Conservation (phyloP, 495 filamentous ascomycete species). For the Daldinia childiae region DNA sequence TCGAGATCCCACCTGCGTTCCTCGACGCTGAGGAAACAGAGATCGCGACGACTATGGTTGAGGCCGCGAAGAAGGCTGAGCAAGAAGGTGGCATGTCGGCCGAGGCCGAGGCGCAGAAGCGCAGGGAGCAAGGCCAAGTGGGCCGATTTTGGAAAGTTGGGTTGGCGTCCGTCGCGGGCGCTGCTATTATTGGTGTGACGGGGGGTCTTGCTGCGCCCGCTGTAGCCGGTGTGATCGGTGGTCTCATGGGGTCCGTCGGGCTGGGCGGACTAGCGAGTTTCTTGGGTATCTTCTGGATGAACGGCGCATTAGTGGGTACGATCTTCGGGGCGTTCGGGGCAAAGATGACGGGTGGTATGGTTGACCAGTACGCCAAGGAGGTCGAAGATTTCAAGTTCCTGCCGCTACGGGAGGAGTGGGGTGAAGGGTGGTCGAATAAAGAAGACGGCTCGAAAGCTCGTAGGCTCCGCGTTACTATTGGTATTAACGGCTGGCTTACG, state of each 20-base stretch:
- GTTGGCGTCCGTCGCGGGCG: slow-evolving; percentile 85
- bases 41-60: slow-evolving; percentile 75
- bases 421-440: slow-evolving; percentile 44
- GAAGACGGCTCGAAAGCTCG: slow-evolving; percentile 46
- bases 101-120: slow-evolving; percentile 72
- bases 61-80: slow-evolving; percentile 51
- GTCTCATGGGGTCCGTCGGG: slow-evolving; percentile 84
- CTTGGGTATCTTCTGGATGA: slow-evolving; percentile 82
- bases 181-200: slow-evolving; percentile 85
- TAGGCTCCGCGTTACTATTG: slow-evolving; percentile 81
- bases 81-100: slow-evolving; percentile 72
- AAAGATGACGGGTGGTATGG: slow-evolving; percentile 83
- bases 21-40: slow-evolving; percentile 74
- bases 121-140: slow-evolving; percentile 68
- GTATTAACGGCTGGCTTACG: slow-evolving; percentile 84
- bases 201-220: slow-evolving; percentile 88
- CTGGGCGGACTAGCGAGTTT: slow-evolving; percentile 86
- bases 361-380: slow-evolving; percentile 84
- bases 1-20: slow-evolving; percentile 66
- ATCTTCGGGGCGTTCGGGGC: slow-evolving; percentile 91
- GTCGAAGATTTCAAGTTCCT: slow-evolving; percentile 90
- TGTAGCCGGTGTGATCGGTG: slow-evolving; percentile 88
- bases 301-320: slow-evolving; percentile 81
- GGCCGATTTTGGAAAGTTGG: slow-evolving; percentile 86
- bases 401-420: slow-evolving; percentile 66